Evolutionary conservation across 805 yeast genomes (phyloP).

Genomic region (Teunomyces barrocoloradensis): DNA sequence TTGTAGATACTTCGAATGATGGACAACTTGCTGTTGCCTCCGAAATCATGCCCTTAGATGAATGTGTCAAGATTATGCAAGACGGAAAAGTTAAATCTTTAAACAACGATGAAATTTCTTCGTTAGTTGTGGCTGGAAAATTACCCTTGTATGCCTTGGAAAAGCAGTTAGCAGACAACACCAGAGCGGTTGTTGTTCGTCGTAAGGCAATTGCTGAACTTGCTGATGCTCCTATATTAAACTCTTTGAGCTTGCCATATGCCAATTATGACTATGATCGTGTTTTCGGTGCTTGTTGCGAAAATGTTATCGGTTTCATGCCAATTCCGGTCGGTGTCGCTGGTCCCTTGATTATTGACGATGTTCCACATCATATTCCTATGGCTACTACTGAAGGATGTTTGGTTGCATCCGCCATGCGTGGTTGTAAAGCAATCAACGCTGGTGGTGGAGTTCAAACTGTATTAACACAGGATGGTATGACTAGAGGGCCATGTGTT

Average conservation of each 20-base stretch:
- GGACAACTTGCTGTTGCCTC: constrained; percentile 19
- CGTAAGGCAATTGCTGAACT: constrained; percentile 85
- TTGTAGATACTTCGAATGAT: constrained; percentile 17
- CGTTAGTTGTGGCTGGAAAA: constrained; percentile 69
- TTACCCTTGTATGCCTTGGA: constrained; percentile 93
- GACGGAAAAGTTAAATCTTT: constrained; percentile 69
- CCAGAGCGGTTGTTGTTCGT: constrained; percentile 92
- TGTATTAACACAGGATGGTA: constrained; percentile 91
- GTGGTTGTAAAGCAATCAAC: constrained; percentile 98
- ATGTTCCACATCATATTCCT: constrained; percentile 84
- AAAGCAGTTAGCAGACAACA: constrained; percentile 81
- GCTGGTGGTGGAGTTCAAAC: constrained; percentile 96
- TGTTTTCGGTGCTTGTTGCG: constrained; percentile 98
- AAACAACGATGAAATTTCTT: constrained; percentile 68
- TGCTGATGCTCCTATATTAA: constrained; percentile 79
- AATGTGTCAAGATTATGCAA: constrained; percentile 59
- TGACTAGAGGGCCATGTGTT: constrained; percentile 99
- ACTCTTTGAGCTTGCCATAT: constrained; percentile 72
- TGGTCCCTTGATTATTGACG: constrained; percentile 93
- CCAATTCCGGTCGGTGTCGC: constrained; percentile 98
- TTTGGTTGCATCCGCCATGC: constrained; percentile 95
- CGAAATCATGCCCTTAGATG: constrained; percentile 53
- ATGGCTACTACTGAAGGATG: constrained; percentile 99
- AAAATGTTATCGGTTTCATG: constrained; percentile 94
- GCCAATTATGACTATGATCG: constrained; percentile 86